phyloP scores from a whole-genome alignment of 352 stramenopile genomes.

The Phytophthora pistaciae region DNA sequence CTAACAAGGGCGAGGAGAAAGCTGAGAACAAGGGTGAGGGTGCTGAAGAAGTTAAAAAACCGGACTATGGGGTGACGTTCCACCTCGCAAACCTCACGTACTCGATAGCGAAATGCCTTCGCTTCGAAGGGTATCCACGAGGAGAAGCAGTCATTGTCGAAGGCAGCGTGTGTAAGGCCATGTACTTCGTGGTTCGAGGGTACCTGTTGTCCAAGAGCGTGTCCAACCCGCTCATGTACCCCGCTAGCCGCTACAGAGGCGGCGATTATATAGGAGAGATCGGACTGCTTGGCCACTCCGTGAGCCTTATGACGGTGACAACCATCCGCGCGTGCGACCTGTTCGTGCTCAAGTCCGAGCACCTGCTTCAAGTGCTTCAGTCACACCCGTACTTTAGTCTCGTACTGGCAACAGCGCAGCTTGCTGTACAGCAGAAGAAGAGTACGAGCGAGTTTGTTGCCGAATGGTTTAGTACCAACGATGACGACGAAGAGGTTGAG shows the following conservation, averaged over 20 bases:
- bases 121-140: conserved; percentile 73
- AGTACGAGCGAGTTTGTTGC: conserved; percentile 38
- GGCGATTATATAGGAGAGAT: conserved; percentile 71
- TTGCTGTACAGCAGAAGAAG: conserved; percentile 48
- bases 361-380: conserved; percentile 50
- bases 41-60: background rate
- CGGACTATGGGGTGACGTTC: conserved; percentile 9
- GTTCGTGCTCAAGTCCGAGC: conserved; percentile 61
- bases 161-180: conserved; percentile 62
- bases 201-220: conserved; percentile 61
- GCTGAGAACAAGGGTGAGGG: conserved; percentile 9
- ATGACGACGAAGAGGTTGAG: conserved; percentile 23
- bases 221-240: conserved; percentile 59
- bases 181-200: conserved; percentile 77
- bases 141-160: conserved; percentile 67
- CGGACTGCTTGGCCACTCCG: conserved; percentile 60
- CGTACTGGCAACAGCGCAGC: conserved; percentile 49
- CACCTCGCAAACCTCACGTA: conserved; percentile 43
- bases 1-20: background rate
- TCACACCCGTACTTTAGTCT: conserved; percentile 55
- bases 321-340: conserved; percentile 68
- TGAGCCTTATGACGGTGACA: conserved; percentile 62
- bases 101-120: conserved; percentile 55
- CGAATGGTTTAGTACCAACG: conserved; percentile 13
- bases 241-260: conserved; percentile 49